Evolutionary conservation across 805 yeast species (phyloP).

Genomic region (Sugiyamaella mastotermitis): DNA sequence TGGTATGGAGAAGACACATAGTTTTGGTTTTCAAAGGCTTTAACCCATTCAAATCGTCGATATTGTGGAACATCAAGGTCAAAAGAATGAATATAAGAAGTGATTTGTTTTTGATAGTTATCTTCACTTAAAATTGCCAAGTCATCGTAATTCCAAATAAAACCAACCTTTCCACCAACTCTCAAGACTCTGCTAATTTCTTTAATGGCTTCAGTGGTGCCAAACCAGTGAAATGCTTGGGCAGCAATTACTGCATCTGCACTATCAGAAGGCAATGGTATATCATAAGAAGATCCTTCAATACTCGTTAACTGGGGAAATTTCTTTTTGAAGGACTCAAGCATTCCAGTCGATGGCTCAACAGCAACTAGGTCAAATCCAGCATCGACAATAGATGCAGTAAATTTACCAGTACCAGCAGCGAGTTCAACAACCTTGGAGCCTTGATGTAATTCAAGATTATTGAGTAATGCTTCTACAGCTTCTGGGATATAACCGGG

Average conservation of each 20-base stretch:
- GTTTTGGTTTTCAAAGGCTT: slow-evolving; percentile 29
- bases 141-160: slow-evolving; percentile 55
- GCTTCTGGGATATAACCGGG: slow-evolving; percentile 42
- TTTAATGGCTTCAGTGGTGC: slow-evolving; percentile 40
- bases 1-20: slow-evolving; percentile 32
- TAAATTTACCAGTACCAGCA: slow-evolving; percentile 62
- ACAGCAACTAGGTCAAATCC: slow-evolving; percentile 43
- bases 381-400: slow-evolving; percentile 34
- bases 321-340: slow-evolving; percentile 38
- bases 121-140: slow-evolving; percentile 22
- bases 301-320: slow-evolving; percentile 39
- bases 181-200: slow-evolving; percentile 49
- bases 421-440: slow-evolving; percentile 44
- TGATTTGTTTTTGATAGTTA: slow-evolving; percentile 36
- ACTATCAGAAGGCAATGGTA: slow-evolving; percentile 41
- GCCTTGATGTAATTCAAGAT: slow-evolving; percentile 31
- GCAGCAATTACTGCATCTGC: slow-evolving; percentile 50
- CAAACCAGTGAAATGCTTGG: slow-evolving; percentile 65
- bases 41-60: slow-evolving; percentile 43
- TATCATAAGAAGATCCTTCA: slow-evolving; percentile 39
- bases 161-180: slow-evolving; percentile 44
- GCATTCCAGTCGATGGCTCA: slow-evolving; percentile 57
- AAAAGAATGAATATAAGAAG: slow-evolving; percentile 31
- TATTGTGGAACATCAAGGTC: slow-evolving; percentile 53
- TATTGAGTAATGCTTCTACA: slow-evolving; percentile 39